Evolutionary conservation across 257 asterid genomes (phyloP).

Genomic region (Solanum dulcamara): DNA sequence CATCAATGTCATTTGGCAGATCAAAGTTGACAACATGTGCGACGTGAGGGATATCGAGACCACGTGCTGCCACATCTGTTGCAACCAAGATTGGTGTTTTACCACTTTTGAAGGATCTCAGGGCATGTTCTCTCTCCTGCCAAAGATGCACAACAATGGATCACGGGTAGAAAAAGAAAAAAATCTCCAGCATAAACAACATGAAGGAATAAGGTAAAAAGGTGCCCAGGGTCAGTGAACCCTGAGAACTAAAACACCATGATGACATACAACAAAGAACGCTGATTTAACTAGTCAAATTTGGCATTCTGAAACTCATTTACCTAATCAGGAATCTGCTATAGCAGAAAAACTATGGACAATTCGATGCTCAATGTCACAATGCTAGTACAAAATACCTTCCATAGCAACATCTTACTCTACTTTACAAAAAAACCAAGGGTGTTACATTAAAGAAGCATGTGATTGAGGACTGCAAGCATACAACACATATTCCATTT

Average conservation of each 20-base stretch:
- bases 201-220: background rate
- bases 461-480: background rate
- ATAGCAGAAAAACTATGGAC: background rate
- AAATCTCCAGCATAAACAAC: background rate
- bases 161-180: background rate
- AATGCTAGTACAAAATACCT: background rate
- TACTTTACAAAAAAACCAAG: background rate
- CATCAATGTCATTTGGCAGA: constrained; percentile 89
- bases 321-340: background rate
- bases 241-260: background rate
- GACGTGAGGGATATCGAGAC: constrained; percentile 93
- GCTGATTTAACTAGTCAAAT: background rate
- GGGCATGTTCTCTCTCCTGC: constrained; percentile 87
- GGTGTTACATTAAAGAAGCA: background rate
- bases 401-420: background rate
- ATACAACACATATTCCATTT: background rate
- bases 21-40: constrained; percentile 91
- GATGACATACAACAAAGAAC: background rate
- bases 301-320: background rate
- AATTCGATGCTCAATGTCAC: background rate
- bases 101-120: constrained; percentile 86
- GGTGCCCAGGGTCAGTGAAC: background rate
- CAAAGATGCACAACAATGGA: background rate
- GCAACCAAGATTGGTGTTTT: constrained; percentile 84
- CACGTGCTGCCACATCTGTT: constrained; percentile 96